phyloP scores from a whole-genome alignment of 225 moss, liverwort and hornwort species.

The Marchantia polymorpha region DNA sequence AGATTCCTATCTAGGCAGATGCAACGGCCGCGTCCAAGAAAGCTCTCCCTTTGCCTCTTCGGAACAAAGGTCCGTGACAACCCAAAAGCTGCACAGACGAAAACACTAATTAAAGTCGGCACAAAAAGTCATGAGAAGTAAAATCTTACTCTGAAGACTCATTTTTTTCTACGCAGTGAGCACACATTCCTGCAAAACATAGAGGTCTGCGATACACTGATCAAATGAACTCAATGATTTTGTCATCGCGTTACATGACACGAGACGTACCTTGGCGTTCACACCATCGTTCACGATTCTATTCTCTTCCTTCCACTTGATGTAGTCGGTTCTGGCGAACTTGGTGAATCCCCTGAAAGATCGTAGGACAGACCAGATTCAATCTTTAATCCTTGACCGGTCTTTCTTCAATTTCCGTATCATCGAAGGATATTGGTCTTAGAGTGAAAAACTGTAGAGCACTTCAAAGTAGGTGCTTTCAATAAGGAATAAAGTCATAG shows the following conservation, averaged over 20 bases:
- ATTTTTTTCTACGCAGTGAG: too few species aligned
- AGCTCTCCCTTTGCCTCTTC: conserved; percentile 52
- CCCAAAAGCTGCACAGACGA: conserved; percentile 54
- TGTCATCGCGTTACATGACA: not conserved
- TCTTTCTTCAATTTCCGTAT: too few species aligned
- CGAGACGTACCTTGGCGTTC: conserved; percentile 55
- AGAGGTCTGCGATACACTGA: not conserved
- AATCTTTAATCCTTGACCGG: too few species aligned
- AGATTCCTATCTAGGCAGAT: conserved; percentile 21
- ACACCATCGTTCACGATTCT: conserved; percentile 73
- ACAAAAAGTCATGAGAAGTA: not conserved
- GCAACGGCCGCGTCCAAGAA: conserved; percentile 65
- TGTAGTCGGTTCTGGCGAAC: conserved; percentile 71
- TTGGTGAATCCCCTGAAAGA: conserved; percentile 78
- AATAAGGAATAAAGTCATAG: too few species aligned
- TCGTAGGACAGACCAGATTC: too few species aligned
- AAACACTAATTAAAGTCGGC: too few species aligned
- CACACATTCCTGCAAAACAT: too few species aligned
- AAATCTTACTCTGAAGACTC: too few species aligned
- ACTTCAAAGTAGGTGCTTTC: too few species aligned
- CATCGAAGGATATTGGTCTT: too few species aligned
- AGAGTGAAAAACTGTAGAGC: too few species aligned
- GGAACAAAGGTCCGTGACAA: conserved; percentile 61
- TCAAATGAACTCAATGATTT: not conserved
- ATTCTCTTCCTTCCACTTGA: conserved; percentile 87